phyloP scores from a whole-genome alignment of 2,329 filamentous ascomycete species.

The Achaetomium macrosporum region DNA sequence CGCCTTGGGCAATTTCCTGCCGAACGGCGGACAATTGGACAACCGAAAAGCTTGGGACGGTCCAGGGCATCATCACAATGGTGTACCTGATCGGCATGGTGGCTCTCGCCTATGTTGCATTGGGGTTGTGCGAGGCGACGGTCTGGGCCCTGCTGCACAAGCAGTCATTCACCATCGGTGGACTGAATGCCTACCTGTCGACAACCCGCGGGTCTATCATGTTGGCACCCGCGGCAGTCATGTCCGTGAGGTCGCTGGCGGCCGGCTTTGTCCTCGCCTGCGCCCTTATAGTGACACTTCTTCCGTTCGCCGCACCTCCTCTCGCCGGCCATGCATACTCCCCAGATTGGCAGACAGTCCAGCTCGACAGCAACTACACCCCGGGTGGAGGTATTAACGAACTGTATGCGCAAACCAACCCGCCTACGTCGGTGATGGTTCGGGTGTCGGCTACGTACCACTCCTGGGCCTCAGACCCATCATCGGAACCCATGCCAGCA shows the following conservation, averaged over 20 bases:
- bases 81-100: constrained; percentile 23
- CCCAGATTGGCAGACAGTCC: neutral
- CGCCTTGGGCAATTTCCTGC: constrained; percentile 20
- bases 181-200: constrained; percentile 21
- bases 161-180: constrained; percentile 20
- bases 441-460: constrained; percentile 19
- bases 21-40: constrained; percentile 18
- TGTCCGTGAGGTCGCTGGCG: constrained; percentile 10
- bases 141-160: constrained; percentile 21
- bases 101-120: constrained; percentile 15
- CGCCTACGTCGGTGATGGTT: constrained; percentile 18
- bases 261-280: constrained; percentile 13
- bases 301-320: constrained; percentile 15
- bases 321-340: constrained; percentile 21
- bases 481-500: constrained; percentile 20
- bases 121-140: constrained; percentile 17
- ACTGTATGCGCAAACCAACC: constrained; percentile 20
- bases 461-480: constrained; percentile 18
- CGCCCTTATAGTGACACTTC: constrained; percentile 15
- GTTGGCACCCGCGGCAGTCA: constrained; percentile 15
- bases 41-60: constrained; percentile 17
- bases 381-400: constrained; percentile 18
- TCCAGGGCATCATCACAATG: constrained; percentile 24
- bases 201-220: constrained; percentile 19
- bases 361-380: constrained; percentile 20